Evolutionary conservation across 176 grass and related monocot genomes (phyloP), one percentile per base, ranked within the genome.

Genomic region (Cymbopogon citratus): DNA sequence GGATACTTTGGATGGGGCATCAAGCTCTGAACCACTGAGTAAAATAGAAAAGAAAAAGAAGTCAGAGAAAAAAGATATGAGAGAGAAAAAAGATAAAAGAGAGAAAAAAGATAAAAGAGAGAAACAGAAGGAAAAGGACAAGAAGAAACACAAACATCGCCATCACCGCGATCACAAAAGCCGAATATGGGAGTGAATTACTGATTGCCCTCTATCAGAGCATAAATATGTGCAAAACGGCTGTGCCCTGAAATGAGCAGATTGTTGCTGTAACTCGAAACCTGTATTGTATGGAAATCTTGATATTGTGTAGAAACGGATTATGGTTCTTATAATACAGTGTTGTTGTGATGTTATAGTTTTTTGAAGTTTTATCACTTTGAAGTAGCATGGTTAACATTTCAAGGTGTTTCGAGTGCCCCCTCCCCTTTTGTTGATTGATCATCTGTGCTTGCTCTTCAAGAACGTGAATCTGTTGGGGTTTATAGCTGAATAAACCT

Each of bases 181-280:
- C 31, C 31, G 31, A 33, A 33, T n/a, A n/a, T n/a, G n/a, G n/a
- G n/a, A n/a, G n/a, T n/a, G n/a, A n/a, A n/a, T n/a, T n/a, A n/a
- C n/a, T n/a, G n/a, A n/a, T n/a, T n/a, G n/a, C n/a, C n/a, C n/a
- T n/a, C n/a, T n/a, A n/a, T n/a, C n/a, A n/a, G 34, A 52, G 35
- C 39, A n/a, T 49, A 63, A 81, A 44, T 71, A n/a, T 85, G 72
- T 73, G 81, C 19, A 56, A 64, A 63, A 88, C 2, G 4, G 29
- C 63, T 51, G 1, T 70, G 5, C 44, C 26, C 9, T 68, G 29
- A 75, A 80, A 21, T 25, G 66, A 62, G 41, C 27, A 35, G 62
- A 18, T 56, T 76, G 24, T 33, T 44, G 7, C 71, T 36, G 8
- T 80, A 63, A 41, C 52, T 78, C 18, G 71, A 59, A 73, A 82